Conservation (phyloP, 176 grass and related monocot species). For the Bromus sterilis region DNA sequence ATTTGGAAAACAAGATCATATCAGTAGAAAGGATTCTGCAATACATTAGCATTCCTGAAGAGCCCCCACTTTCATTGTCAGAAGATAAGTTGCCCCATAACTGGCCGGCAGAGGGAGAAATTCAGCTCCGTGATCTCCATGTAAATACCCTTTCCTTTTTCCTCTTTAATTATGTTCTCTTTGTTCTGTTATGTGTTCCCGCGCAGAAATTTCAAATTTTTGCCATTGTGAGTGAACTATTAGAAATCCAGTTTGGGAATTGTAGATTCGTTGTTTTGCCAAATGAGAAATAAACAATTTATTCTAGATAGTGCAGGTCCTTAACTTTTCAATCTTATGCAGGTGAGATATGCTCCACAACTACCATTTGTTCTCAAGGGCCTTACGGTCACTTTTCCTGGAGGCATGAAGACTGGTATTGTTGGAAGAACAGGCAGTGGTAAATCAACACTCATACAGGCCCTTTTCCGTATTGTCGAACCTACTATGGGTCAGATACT, state of each 20-base stretch:
- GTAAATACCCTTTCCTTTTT: conserved; percentile 8
- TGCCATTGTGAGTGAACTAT: not conserved
- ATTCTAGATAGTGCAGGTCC: not conserved
- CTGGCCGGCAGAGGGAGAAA: conserved; percentile 66
- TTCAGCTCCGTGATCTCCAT: conserved; percentile 48
- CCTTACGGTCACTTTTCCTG: conserved; percentile 56
- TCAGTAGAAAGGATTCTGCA: conserved; percentile 91
- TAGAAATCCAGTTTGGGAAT: not conserved
- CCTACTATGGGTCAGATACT: conserved; percentile 64
- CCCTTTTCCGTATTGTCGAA: conserved; percentile 81
- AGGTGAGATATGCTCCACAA: conserved; percentile 68
- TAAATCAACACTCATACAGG: conserved; percentile 89
- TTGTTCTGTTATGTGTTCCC: not conserved
- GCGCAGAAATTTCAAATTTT: not conserved
- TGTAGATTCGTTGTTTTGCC: not conserved
- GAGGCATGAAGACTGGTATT: conserved; percentile 81
- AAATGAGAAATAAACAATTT: not conserved
- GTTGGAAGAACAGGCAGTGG: conserved; percentile 93
- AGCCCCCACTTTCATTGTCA: conserved; percentile 56
- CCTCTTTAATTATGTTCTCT: not conserved
- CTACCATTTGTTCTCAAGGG: conserved; percentile 78
- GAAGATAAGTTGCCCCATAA: conserved; percentile 29
- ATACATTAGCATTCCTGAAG: conserved; percentile 67
- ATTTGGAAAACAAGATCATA: conserved; percentile 76
- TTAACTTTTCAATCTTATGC: conserved; percentile 19